Evolutionary conservation across 2,329 filamentous ascomycete genomes (phyloP), one percentile per base, ranked within the genome.

Genomic region (Verticillium alfalfae): DNA sequence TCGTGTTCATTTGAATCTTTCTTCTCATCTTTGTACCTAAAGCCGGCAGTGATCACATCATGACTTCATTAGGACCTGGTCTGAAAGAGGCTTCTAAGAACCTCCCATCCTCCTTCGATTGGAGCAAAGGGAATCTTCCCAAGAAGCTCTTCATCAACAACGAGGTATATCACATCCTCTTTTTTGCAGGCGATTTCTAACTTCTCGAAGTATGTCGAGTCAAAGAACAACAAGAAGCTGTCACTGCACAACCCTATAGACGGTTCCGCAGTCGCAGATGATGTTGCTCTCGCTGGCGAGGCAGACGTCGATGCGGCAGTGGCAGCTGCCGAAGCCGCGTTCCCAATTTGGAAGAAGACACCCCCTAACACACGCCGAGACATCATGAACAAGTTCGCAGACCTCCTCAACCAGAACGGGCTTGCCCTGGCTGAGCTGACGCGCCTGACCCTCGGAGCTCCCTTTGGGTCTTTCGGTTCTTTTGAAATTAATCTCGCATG

Each of bases 241-340:
- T 72, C 76, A n/a, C 69, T 83, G 5, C 70, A 75, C 71, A 83
- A 80, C 64, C 82, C 83, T 10, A 78, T 75, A 58, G 77, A 84
- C 67, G 78, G 77, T 59, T 76, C 77, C 2, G 67, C 83, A 10
- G 75, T 85, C 1, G 76, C 79, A n/a, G 73, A 81, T 62, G 76
- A 82, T 54, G 76, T 84, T 15, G 70, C 72, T 9, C 66, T 80
- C 5, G 78, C 78, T n/a, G 77, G 76, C n/a, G 72, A 76, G 58
- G 69, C 75, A 13, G 79, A 81, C 67, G 78, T 81, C 36, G 76
- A 84, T 59, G 69, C 70, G 5, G 81, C 81, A 2, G 80, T 84
- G 5, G 75, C 72, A 10, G 78, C 79, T 5, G 81, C 81, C 1
- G 75, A 81, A 56, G 75, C 75, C 5, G 82, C 81, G 0, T 82